A percentile compares a stretch with the other conserved stretches of the same genome.
Conservation (phyloP, 306 rosid species). For the Astragalus glycyphyllos region DNA sequence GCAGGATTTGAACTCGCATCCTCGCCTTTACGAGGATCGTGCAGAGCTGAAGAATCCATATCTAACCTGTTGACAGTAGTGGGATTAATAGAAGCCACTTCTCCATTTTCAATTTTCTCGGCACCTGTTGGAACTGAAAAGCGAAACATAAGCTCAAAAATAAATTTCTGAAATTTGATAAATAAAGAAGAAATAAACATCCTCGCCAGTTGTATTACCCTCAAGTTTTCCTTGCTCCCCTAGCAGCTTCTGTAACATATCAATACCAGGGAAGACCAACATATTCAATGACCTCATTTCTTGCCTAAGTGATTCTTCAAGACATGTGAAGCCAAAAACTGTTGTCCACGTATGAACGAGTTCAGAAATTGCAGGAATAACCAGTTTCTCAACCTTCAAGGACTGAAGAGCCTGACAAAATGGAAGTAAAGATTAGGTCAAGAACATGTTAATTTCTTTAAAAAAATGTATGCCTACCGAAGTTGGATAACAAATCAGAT, state of each 20-base stretch:
- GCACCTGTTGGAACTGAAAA: conserved; percentile 51
- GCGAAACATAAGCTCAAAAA: conserved; percentile 37
- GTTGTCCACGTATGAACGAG: conserved; percentile 85
- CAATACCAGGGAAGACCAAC: conserved; percentile 96
- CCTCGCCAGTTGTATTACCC: conserved; percentile 50
- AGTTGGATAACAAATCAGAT: conserved; percentile 28
- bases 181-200: conserved; percentile 43
- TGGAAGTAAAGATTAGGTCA: conserved; percentile 29
- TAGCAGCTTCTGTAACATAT: conserved; percentile 88
- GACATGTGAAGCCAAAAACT: conserved; percentile 78
- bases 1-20: conserved; percentile 48
- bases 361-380: conserved; percentile 94
- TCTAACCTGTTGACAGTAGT: conserved; percentile 44
- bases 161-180: conserved; percentile 18
- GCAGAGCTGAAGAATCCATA: conserved; percentile 51
- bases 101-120: conserved; percentile 51
- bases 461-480: conserved; percentile 35
- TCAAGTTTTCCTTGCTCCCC: conserved; percentile 55
- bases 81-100: conserved; percentile 44
- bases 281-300: conserved; percentile 85
- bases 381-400: conserved; percentile 84
- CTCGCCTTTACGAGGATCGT: conserved; percentile 55
- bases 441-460: conserved; percentile 31
- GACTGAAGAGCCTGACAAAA: conserved; percentile 70
- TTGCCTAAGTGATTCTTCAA: conserved; percentile 75